Base-by-base conservation (phyloP, 345 rosid species). In the Chamaenerion angustifolium region DNA sequence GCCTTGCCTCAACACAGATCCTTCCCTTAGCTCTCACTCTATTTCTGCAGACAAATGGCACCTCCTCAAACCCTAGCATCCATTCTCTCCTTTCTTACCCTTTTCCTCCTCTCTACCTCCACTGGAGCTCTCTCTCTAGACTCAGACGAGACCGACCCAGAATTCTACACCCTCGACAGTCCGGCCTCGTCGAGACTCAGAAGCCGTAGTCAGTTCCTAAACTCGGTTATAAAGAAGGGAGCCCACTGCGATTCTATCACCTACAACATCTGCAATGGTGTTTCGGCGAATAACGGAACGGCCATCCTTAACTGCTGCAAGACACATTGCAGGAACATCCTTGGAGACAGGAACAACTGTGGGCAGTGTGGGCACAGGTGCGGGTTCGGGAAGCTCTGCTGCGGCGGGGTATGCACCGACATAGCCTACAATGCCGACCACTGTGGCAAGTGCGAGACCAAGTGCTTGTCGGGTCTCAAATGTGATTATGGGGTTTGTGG, bases 401-500 rank as follows among this genome's bases (percentile, higher is more conserved):
- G 96, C 54, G 54, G 51, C 18, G 80, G 81, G 12, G 42, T 19
- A 0, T 86, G 95, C 56, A 66, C 69, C 1, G 40, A 45, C 52
- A 69, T 66, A 25, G 58, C 48, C 6, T 23, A 50, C 58, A 61
- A 74, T 58, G 56, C 47, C 0, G 54, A 58, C 19, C 66, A 76
- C 40, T 87, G 93, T 56, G 93, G 93, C 18, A 66, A 77, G 65
- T 80, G 93, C 72, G 60, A 56, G 48, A 64, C 47, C 14, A 57
- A 60, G 47, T 80, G 95, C 56, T 51, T 64, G 13, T 15, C 27
- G 0, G 81, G 87, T 48, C 48, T 61, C 12, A 51, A 48, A 51
- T 87, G 93, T 46, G 75, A 68, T 47, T 71, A 46, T 57, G 93
- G 89, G 25, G 53, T 42, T 14, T 80, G 93, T 50, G 95, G 86